Base-by-base conservation (phyloP, 176 grass and related monocot species). In the Rhipidocladum racemiflorum region DNA sequence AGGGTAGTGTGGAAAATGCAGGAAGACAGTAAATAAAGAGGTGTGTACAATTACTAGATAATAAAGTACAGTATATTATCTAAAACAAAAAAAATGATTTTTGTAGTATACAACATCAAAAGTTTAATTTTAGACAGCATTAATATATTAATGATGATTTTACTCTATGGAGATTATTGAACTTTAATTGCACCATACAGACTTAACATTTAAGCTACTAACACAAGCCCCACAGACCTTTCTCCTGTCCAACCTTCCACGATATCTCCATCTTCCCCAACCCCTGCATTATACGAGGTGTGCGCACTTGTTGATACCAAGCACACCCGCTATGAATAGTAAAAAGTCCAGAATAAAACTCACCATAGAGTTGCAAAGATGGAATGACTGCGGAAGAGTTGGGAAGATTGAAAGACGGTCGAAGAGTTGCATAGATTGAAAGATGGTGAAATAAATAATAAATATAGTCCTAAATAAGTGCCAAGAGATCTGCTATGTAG, bases 121-220 rank as follows among this genome's bases (percentile, higher is more conserved):
- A 45, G 18, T 56, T 67, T 7, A 55, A 14, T 16, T 83, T 45
- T 65, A 51, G 28, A 79, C 21, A 66, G 18, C 20, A 39, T 36
- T 53, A 49, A 16, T 54, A 5, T 35, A 25, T 40, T 34, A 21
- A 32, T 56, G 8, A 18, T 57, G 23, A 3, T 17, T 76, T 17
- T 34, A 55, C 7, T 44, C 17, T 54, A 14, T 34, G 0, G 48
- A 0, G 50, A 84, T 55, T 23, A 30, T 24, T 67, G 27, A 56
- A 70, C 23, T 42, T 65, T 21, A 14, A 3, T 43, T 57, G 18
- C 5, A 84, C 21, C 18, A 68, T 18, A 57, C 9, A 40, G 34
- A 65, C 64, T 72, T 73, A 65, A 86, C 21, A 68, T 20, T 79
- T 46, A 56, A 56, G 66, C 53, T 32, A 65, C 14, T 67, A 75